Evolutionary conservation across 768 basidiomycete species (phyloP).

Genomic region (Naganishia vaughanmartiniae): DNA sequence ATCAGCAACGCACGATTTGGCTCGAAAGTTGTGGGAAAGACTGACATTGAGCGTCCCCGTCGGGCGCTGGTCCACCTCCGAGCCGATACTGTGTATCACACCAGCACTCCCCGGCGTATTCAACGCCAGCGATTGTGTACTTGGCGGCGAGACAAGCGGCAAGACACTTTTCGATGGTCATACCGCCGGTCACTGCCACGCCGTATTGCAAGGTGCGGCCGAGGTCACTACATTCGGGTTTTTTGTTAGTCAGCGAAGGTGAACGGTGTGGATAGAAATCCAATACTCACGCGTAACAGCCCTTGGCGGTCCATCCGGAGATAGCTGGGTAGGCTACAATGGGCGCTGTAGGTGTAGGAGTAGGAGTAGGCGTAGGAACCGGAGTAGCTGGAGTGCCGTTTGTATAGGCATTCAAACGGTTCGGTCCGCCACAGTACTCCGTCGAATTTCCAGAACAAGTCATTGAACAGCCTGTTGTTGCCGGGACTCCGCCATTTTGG

Average conservation of each 20-base stretch:
- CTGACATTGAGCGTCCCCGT: conserved; percentile 11
- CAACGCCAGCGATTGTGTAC: conserved; percentile 55
- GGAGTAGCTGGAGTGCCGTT: background rate
- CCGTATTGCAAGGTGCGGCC: conserved; percentile 37
- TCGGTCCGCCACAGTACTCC: conserved; percentile 64
- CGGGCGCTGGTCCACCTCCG: conserved; percentile 33
- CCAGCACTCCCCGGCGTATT: conserved; percentile 55
- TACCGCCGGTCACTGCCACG: conserved; percentile 52
- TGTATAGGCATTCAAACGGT: conserved; percentile 37
- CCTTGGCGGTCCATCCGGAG: background rate
- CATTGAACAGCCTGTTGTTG: conserved; percentile 36
- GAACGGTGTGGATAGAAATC: background rate
- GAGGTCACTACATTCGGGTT: conserved; percentile 13
- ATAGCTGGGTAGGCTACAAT: background rate
- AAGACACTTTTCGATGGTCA: conserved; percentile 63
- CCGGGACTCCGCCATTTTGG: conserved; percentile 35
- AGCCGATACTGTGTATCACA: conserved; percentile 36
- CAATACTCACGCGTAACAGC: background rate
- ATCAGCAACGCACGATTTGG: no score
- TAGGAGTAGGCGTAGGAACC: no score
- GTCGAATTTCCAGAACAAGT: conserved; percentile 36
- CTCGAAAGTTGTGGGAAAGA: background rate
- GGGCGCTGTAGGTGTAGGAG: background rate
- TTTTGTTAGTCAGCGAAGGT: background rate
- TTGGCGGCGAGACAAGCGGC: conserved; percentile 63